Base-by-base conservation (phyloP, 2,329 filamentous ascomycete species). In the Aspergillus versicolor region DNA sequence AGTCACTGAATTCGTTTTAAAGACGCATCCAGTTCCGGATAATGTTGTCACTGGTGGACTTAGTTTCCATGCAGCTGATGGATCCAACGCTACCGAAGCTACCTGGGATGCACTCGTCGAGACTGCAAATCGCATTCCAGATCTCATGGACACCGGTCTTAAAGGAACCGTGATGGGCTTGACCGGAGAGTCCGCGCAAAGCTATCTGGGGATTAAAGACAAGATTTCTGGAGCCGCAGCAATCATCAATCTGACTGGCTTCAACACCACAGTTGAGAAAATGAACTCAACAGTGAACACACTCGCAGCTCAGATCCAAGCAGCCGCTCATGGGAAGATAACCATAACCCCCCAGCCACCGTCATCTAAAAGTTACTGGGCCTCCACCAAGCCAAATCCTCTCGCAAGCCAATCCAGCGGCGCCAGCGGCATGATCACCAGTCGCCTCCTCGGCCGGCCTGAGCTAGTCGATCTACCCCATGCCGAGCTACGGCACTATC, bases 381-480 rank as follows among this genome's bases (percentile, higher is more conserved):
- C 3, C 60, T 43, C 13, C 58, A 61, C 15, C 63, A 58, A 7
- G 37, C 52, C 17, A 68, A 68, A 7, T 71, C 69, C 9, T 15
- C 13, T 45, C 0, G 67, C 40, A n/a, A 65, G 62, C 24, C 58
- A 67, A 5, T 63, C 61, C 2, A 65, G 73, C 22, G 75, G 74
- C 8, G 62, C 61, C 6, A 62, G 64, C 4, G 68, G 65, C 12
- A 57, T 72, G 2, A 68, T 70, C 5, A 69, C 70, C 0, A 73
- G 69, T 37, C 71, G 74, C 11, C 62, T 78, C 4, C 54, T 78
- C 0, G 74, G 75, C 4, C 61, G 64, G 1, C 58, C 66, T 11
- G 64, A 68, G 24, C 71, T 75, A 48, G 56, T 66, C 0, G 60
- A 67, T 4, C 62, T 63, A 9, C 43, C 48, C 0, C 58, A 22